Evolutionary conservation across 768 basidiomycete genomes (phyloP).

Genomic region (Phanerodontia chrysosporium): DNA sequence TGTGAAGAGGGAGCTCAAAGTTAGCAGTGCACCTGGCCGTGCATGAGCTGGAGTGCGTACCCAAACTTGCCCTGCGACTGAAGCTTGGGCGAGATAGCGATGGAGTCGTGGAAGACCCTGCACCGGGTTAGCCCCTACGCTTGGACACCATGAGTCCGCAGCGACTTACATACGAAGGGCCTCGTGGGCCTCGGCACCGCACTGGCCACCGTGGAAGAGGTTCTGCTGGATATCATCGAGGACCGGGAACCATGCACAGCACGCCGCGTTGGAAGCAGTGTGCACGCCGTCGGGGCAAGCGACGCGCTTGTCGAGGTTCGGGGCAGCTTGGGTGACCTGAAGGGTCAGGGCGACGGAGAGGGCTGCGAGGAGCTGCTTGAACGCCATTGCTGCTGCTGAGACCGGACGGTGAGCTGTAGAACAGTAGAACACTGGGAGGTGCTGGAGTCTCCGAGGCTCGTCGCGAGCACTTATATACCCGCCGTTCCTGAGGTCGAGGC

Average conservation of each 20-base stretch:
- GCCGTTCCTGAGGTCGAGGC: no score
- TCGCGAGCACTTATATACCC: no score
- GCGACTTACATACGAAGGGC: conserved; percentile 18
- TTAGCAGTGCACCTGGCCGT: neutral
- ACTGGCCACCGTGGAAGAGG: conserved; percentile 25
- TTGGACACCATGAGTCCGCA: neutral
- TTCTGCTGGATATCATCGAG: conserved; percentile 28
- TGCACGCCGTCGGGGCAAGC: conserved; percentile 29
- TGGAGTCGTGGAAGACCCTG: conserved; percentile 24
- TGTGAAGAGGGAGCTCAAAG: neutral
- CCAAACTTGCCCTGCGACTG: conserved; percentile 19
- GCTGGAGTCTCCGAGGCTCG: no score
- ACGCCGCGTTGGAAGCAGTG: conserved; percentile 26
- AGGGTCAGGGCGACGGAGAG: conserved; percentile 2
- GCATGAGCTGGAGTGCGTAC: conserved; percentile 12
- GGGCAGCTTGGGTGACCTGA: neutral
- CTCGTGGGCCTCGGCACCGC: conserved; percentile 28
- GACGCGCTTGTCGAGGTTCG: conserved; percentile 9
- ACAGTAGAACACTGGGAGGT: neutral
- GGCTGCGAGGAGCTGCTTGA: conserved; percentile 7
- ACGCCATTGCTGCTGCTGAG: conserved; percentile 1
- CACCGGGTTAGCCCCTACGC: neutral
- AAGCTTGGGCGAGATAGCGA: conserved; percentile 5
- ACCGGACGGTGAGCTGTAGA: neutral
- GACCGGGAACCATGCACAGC: conserved; percentile 29